phyloP scores from a whole-genome alignment of 257 asterid species.

The Scutellaria baicalensis region DNA sequence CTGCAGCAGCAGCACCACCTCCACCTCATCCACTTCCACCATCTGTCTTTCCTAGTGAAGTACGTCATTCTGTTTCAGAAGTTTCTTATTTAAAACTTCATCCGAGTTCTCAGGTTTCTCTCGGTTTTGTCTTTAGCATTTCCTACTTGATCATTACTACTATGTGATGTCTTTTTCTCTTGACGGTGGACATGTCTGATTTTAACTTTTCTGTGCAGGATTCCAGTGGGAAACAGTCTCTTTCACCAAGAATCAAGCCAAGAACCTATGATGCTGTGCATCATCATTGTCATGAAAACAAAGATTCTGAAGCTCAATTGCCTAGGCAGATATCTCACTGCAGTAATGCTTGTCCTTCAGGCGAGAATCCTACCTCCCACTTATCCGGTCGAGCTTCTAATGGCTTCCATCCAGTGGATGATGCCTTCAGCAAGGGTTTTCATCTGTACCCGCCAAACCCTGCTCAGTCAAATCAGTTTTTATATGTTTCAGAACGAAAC shows the following conservation, averaged over 20 bases:
- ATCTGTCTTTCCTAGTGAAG: constrained; percentile 25
- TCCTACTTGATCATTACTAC: background rate
- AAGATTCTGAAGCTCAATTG: constrained; percentile 39
- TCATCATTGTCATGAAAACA: constrained; percentile 36
- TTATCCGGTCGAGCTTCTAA: constrained; percentile 34
- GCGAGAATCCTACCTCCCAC: constrained; percentile 36
- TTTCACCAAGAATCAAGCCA: constrained; percentile 30
- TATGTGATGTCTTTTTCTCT: background rate
- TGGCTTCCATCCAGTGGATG: constrained; percentile 34
- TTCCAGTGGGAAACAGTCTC: constrained; percentile 30
- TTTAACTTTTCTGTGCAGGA: constrained; percentile 26
- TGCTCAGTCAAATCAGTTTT: constrained; percentile 82
- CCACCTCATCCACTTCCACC: constrained; percentile 27
- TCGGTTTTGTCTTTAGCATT: background rate
- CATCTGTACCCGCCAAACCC: constrained; percentile 87
- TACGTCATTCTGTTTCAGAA: constrained; percentile 31
- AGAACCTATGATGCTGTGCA: constrained; percentile 29
- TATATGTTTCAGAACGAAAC: constrained; percentile 59
- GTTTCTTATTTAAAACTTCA: constrained; percentile 33
- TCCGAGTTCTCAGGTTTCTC: constrained; percentile 42
- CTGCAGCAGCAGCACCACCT: constrained; percentile 14
- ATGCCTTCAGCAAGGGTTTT: constrained; percentile 47
- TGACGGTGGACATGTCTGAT: constrained; percentile 23
- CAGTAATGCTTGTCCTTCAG: constrained; percentile 27
- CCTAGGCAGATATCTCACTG: constrained; percentile 43